Evolutionary conservation across 768 basidiomycete genomes (phyloP).

Genomic region (Lactarius pseudohatsudake): DNA sequence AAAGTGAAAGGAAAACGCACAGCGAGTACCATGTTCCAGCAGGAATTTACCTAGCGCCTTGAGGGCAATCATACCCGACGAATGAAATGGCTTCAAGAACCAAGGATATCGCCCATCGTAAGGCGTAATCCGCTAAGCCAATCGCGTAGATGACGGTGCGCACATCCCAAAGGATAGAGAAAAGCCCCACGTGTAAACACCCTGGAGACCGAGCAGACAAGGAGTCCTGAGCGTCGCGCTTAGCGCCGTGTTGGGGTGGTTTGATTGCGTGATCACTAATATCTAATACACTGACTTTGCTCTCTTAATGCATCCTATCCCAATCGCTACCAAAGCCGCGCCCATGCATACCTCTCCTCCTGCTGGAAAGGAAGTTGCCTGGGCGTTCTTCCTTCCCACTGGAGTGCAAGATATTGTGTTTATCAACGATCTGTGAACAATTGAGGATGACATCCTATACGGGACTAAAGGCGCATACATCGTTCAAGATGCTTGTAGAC

Average conservation of each 20-base stretch:
- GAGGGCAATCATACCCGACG: constrained; percentile 48
- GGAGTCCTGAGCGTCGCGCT: constrained; percentile 20
- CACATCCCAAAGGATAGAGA: too few relatives aligned
- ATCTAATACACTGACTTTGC: neutral
- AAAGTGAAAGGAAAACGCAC: constrained; percentile 38
- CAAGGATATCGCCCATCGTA: constrained; percentile 62
- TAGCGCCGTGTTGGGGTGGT: constrained; percentile 25
- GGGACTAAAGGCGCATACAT: constrained; percentile 52
- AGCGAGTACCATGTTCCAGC: neutral
- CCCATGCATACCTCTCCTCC: constrained; percentile 26
- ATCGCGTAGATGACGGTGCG: too few relatives aligned
- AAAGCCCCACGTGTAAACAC: constrained; percentile 42
- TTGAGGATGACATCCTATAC: constrained; percentile 13
- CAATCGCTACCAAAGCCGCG: constrained; percentile 30
- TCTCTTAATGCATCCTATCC: constrained; percentile 28
- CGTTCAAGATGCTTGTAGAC: constrained; percentile 82
- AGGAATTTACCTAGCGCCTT: constrained; percentile 53
- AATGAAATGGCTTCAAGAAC: constrained; percentile 32
- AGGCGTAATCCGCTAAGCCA: neutral
- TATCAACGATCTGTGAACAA: constrained; percentile 67
- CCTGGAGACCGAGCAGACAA: constrained; percentile 33
- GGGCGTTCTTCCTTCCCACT: constrained; percentile 55
- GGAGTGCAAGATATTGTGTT: constrained; percentile 62
- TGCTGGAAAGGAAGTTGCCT: constrained; percentile 33
- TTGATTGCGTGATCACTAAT: neutral